These are phyloP conservation scores for Aspergillus puulaauensis DNA, from an alignment of 2,329 filamentous ascomycete genomes.

Conservation along the genomic window DNA sequence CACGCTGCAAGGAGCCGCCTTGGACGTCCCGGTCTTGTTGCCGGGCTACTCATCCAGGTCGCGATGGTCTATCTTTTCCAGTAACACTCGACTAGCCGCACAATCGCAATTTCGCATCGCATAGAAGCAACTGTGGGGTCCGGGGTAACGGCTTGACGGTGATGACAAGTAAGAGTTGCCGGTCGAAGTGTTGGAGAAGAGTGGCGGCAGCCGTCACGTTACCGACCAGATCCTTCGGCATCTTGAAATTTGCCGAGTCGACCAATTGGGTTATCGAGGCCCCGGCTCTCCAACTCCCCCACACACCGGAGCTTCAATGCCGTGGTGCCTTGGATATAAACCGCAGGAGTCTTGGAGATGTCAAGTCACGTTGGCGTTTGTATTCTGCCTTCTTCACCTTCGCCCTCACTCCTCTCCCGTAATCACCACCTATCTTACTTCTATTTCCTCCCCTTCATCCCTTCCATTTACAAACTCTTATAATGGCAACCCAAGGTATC, in stretches of 20 bases:
- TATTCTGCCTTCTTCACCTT: neutral
- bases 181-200: neutral
- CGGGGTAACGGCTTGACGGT: slow-evolving; percentile 1
- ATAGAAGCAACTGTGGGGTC: slow-evolving; percentile 7
- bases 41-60: slow-evolving; percentile 1
- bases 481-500: slow-evolving; percentile 10
- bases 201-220: neutral
- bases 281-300: neutral
- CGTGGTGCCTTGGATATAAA: slow-evolving; percentile 5
- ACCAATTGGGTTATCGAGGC: neutral
- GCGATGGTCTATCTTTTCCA: neutral
- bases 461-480: neutral
- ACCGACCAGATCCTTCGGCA: neutral
- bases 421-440: neutral
- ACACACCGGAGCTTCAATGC: neutral
- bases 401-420: neutral
- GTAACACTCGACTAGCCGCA: neutral
- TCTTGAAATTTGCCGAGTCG: neutral
- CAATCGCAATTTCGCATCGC: neutral
- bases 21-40: slow-evolving; percentile 1
- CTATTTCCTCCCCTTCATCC: neutral
- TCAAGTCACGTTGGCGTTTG: neutral
- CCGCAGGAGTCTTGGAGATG: neutral
- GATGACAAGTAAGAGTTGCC: neutral
- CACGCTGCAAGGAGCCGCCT: slow-evolving; percentile 11